A percentile compares a stretch with the other conserved stretches of the same genome.
Evolutionary conservation across 257 asterid species (phyloP).

Genomic region (Ehretia macrophylla): DNA sequence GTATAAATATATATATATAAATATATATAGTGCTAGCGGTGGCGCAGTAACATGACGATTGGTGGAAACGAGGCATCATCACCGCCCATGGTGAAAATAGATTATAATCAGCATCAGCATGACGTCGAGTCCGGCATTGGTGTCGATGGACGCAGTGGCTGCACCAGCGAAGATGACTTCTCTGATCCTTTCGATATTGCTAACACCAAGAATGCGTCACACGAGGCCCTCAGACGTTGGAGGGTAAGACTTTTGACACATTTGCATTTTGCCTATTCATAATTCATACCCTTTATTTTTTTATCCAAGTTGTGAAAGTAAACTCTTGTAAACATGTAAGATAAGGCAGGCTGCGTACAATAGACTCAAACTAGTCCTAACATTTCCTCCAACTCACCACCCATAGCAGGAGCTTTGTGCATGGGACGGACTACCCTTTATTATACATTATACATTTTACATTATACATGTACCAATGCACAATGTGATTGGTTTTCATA

Average conservation of each 20-base stretch:
- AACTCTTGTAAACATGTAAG: too few species aligned
- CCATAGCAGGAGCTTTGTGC: too few species aligned
- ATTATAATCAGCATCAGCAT: slow-evolving; percentile 1
- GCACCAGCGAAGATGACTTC: slow-evolving; percentile 32
- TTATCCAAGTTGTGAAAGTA: not conserved
- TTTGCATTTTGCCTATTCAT: too few species aligned
- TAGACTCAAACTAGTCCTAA: too few species aligned
- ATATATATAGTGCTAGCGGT: too few species aligned
- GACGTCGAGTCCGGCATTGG: slow-evolving; percentile 39
- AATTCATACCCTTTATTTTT: not conserved
- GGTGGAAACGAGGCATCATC: slow-evolving; percentile 13
- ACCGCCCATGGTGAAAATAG: not conserved
- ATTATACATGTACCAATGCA: too few species aligned
- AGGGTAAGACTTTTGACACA: slow-evolving; percentile 45
- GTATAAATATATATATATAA: too few species aligned
- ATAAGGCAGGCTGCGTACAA: too few species aligned
- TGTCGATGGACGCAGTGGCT: slow-evolving; percentile 16
- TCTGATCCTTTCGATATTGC: slow-evolving; percentile 83
- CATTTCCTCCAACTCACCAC: too few species aligned
- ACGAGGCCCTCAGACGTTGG: slow-evolving; percentile 76
- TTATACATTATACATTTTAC: too few species aligned
- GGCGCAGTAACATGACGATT: slow-evolving; percentile 9
- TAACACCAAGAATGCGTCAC: slow-evolving; percentile 69
- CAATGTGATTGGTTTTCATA: too few species aligned
- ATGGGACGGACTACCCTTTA: too few species aligned